Percentiles rank a stretch among this genome's conserved stretches.
Evolutionary conservation across 2,329 filamentous ascomycete genomes (phyloP).

Genomic region (Talaromyces rugulosus): DNA sequence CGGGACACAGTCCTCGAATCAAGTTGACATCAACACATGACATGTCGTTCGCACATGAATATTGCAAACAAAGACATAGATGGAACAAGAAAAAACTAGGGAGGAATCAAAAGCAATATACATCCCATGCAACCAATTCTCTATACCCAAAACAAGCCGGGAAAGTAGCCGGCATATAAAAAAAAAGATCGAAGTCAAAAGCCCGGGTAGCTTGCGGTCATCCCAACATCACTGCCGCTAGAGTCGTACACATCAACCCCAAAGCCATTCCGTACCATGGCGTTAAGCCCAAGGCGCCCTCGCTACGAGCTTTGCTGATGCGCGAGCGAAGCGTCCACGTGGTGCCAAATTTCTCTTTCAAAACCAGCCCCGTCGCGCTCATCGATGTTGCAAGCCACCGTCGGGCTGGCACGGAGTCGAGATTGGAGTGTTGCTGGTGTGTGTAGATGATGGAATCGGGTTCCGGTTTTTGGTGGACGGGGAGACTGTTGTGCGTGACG

Average conservation of each 20-base stretch:
- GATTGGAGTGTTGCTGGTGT: background rate
- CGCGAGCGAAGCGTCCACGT: constrained; percentile 18
- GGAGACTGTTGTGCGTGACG: background rate
- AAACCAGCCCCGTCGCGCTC: constrained; percentile 28
- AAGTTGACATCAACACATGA: background rate
- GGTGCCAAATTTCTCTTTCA: constrained; percentile 18
- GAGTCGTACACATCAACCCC: constrained; percentile 34
- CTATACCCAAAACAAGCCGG: background rate
- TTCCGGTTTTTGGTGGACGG: background rate
- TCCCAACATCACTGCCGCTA: constrained; percentile 37
- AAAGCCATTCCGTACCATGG: constrained; percentile 41
- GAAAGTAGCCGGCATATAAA: background rate
- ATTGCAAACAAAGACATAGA: background rate
- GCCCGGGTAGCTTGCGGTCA: constrained; percentile 13
- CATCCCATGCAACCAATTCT: background rate
- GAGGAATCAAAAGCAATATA: background rate
- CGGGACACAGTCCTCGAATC: background rate
- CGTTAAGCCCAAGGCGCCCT: constrained; percentile 35
- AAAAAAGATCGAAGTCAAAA: background rate
- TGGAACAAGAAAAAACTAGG: background rate
- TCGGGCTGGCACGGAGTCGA: constrained; percentile 14
- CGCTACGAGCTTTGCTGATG: constrained; percentile 26
- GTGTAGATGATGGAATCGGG: background rate
- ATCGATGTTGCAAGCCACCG: constrained; percentile 25
- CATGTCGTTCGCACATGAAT: background rate